Percentiles rank a stretch among this genome's conserved stretches.
Conservation (phyloP, 208 protist species). For the Jaenimonas drosophilae region DNA sequence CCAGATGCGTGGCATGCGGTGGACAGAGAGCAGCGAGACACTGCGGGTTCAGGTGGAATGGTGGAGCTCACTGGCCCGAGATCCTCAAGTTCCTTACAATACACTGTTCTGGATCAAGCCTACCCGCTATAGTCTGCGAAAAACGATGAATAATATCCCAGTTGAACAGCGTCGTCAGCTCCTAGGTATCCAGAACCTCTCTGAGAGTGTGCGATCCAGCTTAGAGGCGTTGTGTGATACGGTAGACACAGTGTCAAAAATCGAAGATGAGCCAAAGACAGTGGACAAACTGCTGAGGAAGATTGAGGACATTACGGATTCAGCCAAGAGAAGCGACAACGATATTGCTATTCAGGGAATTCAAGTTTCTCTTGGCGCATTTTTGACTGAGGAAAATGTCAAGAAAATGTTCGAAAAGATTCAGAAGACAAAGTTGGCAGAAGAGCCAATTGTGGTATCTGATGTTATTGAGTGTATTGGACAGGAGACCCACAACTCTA, state of each 20-base stretch:
- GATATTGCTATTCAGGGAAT: constrained; percentile 52
- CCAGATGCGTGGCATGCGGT: constrained; percentile 78
- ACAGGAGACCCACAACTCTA: constrained; percentile 78
- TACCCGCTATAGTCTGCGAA: constrained; percentile 69
- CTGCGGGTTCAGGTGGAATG: constrained; percentile 81
- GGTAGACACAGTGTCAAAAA: constrained; percentile 48
- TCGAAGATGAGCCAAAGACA: constrained; percentile 37
- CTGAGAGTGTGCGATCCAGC: constrained; percentile 66
- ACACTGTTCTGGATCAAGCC: constrained; percentile 88
- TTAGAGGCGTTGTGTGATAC: constrained; percentile 81
- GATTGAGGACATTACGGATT: constrained; percentile 65
- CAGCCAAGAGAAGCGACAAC: constrained; percentile 63
- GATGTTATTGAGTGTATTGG: constrained; percentile 82
- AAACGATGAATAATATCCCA: constrained; percentile 78
- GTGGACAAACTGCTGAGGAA: constrained; percentile 71
- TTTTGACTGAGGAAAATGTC: constrained; percentile 74
- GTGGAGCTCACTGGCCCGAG: constrained; percentile 68
- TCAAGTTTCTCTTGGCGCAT: constrained; percentile 51
- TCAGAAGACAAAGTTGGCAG: constrained; percentile 59
- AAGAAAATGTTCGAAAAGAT: constrained; percentile 73
- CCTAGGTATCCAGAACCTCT: constrained; percentile 82
- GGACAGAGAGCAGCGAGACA: constrained; percentile 74
- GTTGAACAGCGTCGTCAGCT: constrained; percentile 76
- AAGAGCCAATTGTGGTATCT: constrained; percentile 65
- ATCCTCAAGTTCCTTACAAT: constrained; percentile 80